Conservation (phyloP, 345 rosid genomes). For the Corymbia maculata region DNA sequence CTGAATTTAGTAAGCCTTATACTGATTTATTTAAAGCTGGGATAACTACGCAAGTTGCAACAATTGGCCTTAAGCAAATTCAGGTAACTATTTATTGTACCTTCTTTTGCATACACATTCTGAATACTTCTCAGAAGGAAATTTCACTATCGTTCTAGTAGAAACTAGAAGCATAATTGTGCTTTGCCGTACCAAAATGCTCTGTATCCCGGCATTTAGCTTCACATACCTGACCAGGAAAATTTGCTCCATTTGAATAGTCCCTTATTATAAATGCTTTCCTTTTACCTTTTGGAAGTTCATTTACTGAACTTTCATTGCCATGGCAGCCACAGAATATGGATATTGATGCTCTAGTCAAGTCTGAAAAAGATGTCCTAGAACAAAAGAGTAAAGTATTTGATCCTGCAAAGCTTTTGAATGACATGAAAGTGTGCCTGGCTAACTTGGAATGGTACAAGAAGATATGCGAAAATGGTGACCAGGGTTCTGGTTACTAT, state of each 20-base stretch:
- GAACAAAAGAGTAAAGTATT: not conserved
- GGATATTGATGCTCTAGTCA: not conserved
- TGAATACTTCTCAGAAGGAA: not conserved
- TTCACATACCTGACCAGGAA: not conserved
- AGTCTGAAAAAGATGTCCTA: not conserved
- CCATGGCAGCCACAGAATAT: slow-evolving; percentile 10
- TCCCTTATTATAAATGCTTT: not conserved
- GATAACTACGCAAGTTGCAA: slow-evolving; percentile 12
- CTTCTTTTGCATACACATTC: not conserved
- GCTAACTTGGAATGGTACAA: slow-evolving; percentile 50
- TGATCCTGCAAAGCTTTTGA: slow-evolving; percentile 22
- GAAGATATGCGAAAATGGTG: slow-evolving; percentile 12
- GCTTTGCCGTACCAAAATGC: not conserved
- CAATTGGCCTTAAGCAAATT: slow-evolving; percentile 7
- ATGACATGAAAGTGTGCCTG: slow-evolving; percentile 26
- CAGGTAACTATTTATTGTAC: not conserved
- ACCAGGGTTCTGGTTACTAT: slow-evolving; percentile 28
- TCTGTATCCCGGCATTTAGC: not conserved
- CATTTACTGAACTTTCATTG: not conserved
- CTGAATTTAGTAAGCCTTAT: not conserved
- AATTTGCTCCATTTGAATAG: not conserved
- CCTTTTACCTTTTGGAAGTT: not conserved
- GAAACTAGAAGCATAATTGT: not conserved
- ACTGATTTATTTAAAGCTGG: slow-evolving; percentile 2
- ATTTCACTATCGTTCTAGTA: not conserved